Conservation (phyloP, 2,329 filamentous ascomycete species). For the Neoscytalidium dimidiatum region DNA sequence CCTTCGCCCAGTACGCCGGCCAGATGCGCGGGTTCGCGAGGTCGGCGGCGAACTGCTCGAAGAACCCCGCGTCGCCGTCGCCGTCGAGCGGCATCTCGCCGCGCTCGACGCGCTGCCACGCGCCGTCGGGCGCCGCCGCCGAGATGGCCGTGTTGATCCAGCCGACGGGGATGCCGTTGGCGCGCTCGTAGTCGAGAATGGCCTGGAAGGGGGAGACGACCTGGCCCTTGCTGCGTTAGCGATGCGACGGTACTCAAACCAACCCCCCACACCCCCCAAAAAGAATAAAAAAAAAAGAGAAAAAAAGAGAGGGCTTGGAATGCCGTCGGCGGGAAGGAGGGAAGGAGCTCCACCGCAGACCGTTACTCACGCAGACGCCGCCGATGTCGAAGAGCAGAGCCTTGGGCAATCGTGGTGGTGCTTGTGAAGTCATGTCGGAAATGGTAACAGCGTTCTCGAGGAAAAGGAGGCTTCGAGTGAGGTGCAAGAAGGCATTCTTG, state of each 20-base stretch:
- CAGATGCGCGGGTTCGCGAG: slow-evolving; percentile 68
- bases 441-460: neutral
- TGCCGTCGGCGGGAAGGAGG: neutral
- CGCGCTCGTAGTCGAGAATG: slow-evolving; percentile 85
- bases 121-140: slow-evolving; percentile 72
- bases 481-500: neutral
- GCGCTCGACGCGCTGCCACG: slow-evolving; percentile 86
- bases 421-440: neutral
- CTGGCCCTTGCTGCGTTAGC: no score
- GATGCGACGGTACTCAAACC: no score
- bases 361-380: slow-evolving; percentile 82
- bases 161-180: slow-evolving; percentile 74
- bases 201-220: slow-evolving; percentile 89
- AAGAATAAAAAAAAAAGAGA: no score
- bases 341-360: neutral
- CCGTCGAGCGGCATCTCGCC: slow-evolving; percentile 77
- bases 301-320: neutral
- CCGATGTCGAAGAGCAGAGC: slow-evolving; percentile 86
- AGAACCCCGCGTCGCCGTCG: no score
- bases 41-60: slow-evolving; percentile 72
- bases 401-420: slow-evolving; percentile 17
- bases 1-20: slow-evolving; percentile 56
- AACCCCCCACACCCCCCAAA: no score
- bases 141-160: slow-evolving; percentile 94
- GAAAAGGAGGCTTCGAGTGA: neutral